phyloP scores from a whole-genome alignment of 306 rosid genomes.

The Echinosophora koreensis region DNA sequence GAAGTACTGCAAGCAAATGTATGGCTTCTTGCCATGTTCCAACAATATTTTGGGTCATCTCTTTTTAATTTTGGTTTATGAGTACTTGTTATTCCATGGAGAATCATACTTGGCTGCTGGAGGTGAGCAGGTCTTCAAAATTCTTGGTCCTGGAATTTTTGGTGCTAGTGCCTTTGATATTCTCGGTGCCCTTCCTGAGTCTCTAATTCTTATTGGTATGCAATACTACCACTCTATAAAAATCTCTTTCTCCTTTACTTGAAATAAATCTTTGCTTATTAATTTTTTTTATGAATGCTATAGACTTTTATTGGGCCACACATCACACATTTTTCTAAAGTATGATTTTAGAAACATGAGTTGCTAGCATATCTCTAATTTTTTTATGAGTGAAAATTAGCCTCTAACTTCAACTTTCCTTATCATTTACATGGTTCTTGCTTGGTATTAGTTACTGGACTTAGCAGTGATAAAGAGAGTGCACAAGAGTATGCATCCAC shows the following conservation, averaged over 20 bases:
- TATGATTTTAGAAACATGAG: too few relatives aligned
- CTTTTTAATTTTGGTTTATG: conserved; percentile 51
- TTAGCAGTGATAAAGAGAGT: conserved; percentile 27
- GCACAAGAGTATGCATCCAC: conserved; percentile 46
- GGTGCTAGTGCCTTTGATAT: conserved; percentile 24
- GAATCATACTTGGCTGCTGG: conserved; percentile 51
- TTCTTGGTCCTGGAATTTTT: conserved; percentile 55
- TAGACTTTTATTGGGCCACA: too few relatives aligned
- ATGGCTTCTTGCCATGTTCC: conserved; percentile 60
- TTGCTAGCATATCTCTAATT: background rate
- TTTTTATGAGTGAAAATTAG: background rate
- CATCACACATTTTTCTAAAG: too few relatives aligned
- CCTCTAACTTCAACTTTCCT: background rate
- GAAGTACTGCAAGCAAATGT: conserved; percentile 47
- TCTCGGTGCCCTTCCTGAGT: conserved; percentile 9
- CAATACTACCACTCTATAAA: background rate
- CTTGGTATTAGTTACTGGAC: conserved; percentile 37
- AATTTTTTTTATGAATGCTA: too few relatives aligned
- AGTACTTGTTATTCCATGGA: conserved; percentile 52
- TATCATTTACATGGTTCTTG: background rate
- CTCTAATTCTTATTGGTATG: conserved; percentile 13
- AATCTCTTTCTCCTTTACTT: background rate
- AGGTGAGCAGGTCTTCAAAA: conserved; percentile 51
- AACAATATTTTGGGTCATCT: conserved; percentile 46
- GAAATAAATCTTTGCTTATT: background rate